These are phyloP conservation scores for Zopfia rhizophila DNA, from an alignment of 2,329 filamentous ascomycete genomes.

Conservation along the genomic window DNA sequence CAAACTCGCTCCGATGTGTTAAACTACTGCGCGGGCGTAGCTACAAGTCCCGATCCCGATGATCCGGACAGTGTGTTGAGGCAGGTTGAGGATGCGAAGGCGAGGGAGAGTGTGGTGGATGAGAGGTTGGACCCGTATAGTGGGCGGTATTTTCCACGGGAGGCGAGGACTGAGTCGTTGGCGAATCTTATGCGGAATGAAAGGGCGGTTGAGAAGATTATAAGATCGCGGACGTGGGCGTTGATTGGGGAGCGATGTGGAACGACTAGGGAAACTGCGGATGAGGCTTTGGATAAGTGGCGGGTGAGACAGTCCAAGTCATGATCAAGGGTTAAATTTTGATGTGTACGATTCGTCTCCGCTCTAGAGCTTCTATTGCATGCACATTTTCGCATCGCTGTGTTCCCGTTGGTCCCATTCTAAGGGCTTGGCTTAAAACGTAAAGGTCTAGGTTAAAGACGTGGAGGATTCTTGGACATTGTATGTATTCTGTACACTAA, in stretches of 20 bases:
- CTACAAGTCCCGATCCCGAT: slow-evolving; percentile 85
- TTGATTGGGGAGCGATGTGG: slow-evolving; percentile 80
- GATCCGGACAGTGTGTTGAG: slow-evolving; percentile 80
- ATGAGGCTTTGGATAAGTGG: slow-evolving; percentile 49
- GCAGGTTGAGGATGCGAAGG: slow-evolving; percentile 74
- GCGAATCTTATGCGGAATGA: slow-evolving; percentile 80
- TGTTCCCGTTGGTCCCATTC: too few species aligned
- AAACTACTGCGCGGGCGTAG: slow-evolving; percentile 88
- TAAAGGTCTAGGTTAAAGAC: too few species aligned
- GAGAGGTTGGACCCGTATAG: slow-evolving; percentile 94
- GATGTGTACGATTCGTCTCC: too few species aligned
- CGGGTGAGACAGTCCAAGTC: slow-evolving; percentile 24
- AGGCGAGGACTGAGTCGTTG: slow-evolving; percentile 82
- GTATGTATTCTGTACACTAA: too few species aligned
- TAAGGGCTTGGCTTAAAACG: too few species aligned
- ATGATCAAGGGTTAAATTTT: too few species aligned
- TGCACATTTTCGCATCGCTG: too few species aligned
- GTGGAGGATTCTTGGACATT: too few species aligned
- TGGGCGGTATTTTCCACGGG: slow-evolving; percentile 79
- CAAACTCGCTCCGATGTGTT: slow-evolving; percentile 83
- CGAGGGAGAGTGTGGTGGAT: slow-evolving; percentile 79
- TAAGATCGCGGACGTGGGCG: slow-evolving; percentile 84
- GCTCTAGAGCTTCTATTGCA: too few species aligned
- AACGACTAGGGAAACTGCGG: slow-evolving; percentile 59
- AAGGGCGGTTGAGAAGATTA: slow-evolving; percentile 78